Conservation (phyloP, 352 stramenopile genomes). For the Phytophthora boehmeriae region DNA sequence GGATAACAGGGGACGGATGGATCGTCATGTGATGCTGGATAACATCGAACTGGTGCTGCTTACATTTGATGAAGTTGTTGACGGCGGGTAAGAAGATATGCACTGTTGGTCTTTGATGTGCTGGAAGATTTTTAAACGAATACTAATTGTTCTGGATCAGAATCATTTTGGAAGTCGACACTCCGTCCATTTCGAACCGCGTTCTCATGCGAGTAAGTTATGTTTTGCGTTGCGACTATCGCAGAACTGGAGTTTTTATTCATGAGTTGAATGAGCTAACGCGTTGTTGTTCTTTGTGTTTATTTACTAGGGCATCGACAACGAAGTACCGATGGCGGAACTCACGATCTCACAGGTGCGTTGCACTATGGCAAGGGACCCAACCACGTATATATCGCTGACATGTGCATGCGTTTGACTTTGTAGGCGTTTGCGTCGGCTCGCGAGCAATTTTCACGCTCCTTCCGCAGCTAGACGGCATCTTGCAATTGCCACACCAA, state of each 20-base stretch:
- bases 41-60: slow-evolving; percentile 92
- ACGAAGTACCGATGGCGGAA: slow-evolving; percentile 86
- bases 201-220: slow-evolving; percentile 89
- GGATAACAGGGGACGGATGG: slow-evolving; percentile 70
- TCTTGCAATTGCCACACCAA: slow-evolving; percentile 24
- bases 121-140: slow-evolving; percentile 4
- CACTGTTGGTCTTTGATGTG: neutral
- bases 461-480: slow-evolving; percentile 80
- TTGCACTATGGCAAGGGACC: neutral
- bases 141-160: slow-evolving; percentile 31
- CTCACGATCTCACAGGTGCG: slow-evolving; percentile 86
- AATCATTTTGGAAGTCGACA: slow-evolving; percentile 90
- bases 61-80: slow-evolving; percentile 91
- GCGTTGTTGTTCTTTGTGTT: slow-evolving; percentile 1
- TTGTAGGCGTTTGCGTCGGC: slow-evolving; percentile 79
- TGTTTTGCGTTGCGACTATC: neutral
- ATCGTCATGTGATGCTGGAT: slow-evolving; percentile 89
- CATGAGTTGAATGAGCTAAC: neutral
- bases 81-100: slow-evolving; percentile 69
- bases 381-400: neutral
- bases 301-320: slow-evolving; percentile 76
- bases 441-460: slow-evolving; percentile 88
- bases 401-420: slow-evolving; percentile 8
- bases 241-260: neutral
- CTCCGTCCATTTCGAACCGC: slow-evolving; percentile 88